A percentile compares a stretch with the other conserved stretches of the same genome.
Evolutionary conservation across 257 asterid genomes (phyloP).

Genomic region (Ilex aquifolium): DNA sequence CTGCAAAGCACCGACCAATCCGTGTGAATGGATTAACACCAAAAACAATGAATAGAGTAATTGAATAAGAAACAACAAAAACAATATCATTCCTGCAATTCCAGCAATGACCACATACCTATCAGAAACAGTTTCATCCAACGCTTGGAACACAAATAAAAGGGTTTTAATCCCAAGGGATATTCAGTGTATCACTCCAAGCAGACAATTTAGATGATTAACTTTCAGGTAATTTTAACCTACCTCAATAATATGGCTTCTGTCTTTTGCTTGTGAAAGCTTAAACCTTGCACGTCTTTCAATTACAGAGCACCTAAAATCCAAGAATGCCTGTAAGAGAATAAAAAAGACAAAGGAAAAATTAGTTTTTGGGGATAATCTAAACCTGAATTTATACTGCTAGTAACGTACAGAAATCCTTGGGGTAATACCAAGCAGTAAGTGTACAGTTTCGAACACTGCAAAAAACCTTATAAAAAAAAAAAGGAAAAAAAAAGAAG

Average conservation of each 20-base stretch:
- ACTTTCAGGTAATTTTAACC: slow-evolving; percentile 15
- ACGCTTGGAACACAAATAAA: too few species aligned
- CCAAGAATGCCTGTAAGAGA: slow-evolving; percentile 73
- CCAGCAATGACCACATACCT: not conserved
- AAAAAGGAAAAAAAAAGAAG: too few species aligned
- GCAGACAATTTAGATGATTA: not conserved
- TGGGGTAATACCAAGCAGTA: not conserved
- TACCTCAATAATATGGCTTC: slow-evolving; percentile 94
- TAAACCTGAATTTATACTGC: not conserved
- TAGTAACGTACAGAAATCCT: not conserved
- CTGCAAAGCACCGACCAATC: too few species aligned
- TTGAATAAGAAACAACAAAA: not conserved
- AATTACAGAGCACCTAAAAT: slow-evolving; percentile 84
- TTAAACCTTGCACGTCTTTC: slow-evolving; percentile 86
- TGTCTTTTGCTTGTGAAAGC: slow-evolving; percentile 80
- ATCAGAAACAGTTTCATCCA: not conserved
- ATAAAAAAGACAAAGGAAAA: slow-evolving; percentile 6
- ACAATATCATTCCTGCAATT: not conserved
- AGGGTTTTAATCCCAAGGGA: too few species aligned
- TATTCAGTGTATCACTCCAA: too few species aligned
- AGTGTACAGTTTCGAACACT: too few species aligned
- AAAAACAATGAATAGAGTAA: too few species aligned
- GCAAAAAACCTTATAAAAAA: too few species aligned
- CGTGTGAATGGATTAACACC: too few species aligned
- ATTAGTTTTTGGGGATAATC: not conserved